These are phyloP conservation scores for Talaromyces verruculosus DNA, from an alignment of 2,329 filamentous ascomycete genomes.

Conservation along the genomic window DNA sequence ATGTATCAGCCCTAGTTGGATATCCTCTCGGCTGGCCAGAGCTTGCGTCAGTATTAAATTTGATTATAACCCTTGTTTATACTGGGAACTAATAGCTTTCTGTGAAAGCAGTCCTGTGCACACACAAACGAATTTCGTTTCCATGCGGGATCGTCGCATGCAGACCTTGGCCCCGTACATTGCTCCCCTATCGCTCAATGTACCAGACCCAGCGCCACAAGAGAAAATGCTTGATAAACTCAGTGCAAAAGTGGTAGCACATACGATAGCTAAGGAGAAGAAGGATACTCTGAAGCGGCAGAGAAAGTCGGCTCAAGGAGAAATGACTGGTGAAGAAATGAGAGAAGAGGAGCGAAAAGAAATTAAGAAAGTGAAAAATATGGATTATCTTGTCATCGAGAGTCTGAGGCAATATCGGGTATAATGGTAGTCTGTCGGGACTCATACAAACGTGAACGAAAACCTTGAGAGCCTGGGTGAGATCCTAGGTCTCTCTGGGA, in stretches of 20 bases:
- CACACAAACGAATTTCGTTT: not conserved
- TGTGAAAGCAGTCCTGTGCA: not conserved
- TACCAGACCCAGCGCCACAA: not conserved
- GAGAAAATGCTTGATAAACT: slow-evolving; percentile 13
- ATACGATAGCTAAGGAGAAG: slow-evolving; percentile 1
- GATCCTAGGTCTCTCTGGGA: not conserved
- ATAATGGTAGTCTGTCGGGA: not conserved
- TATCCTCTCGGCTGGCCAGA: not conserved
- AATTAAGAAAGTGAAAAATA: slow-evolving; percentile 5
- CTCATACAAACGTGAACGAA: not conserved
- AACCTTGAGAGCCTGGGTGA: not conserved
- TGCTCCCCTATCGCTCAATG: slow-evolving; percentile 2
- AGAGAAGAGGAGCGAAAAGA: not conserved
- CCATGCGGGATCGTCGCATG: slow-evolving; percentile 9
- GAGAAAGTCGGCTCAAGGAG: slow-evolving; percentile 3
- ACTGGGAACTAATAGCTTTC: not conserved
- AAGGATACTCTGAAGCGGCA: not conserved
- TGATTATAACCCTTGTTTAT: not conserved
- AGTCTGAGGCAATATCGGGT: not conserved
- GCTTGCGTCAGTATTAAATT: not conserved
- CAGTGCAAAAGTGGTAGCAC: slow-evolving; percentile 2
- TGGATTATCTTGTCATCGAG: slow-evolving; percentile 13
- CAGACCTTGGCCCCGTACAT: slow-evolving; percentile 4
- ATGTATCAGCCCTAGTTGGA: not conserved
- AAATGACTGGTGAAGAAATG: not conserved